Base-by-base conservation (phyloP, 2,329 filamentous ascomycete species). In the Aspergillus arachidicola region DNA sequence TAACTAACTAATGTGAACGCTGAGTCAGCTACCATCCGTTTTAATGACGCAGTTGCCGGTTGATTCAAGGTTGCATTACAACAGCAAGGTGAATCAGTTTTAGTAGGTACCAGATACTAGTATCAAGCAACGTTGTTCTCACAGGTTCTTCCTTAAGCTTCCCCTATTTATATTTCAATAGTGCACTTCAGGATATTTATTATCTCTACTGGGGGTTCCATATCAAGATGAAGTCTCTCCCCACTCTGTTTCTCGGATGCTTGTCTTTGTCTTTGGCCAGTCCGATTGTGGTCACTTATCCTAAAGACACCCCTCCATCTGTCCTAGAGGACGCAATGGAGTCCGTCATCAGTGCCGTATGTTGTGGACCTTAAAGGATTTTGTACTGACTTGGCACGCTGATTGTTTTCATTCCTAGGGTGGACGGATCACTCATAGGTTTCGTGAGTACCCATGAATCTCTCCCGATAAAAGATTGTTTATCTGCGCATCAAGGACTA, bases 371-470 rank as follows among this genome's bases (percentile, higher is more conserved):
- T 64, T 23, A 45, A 54, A 6, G 21, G 23, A 34, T 30, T 28
- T 7, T 41, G 43, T 54, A 36, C 6, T 19, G 38, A 60, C 12
- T 41, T 14, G 14, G 12, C 38, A n/a, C 32, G 26, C 48, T 55
- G 14, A 58, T 45, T 19, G 4, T 30, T 46, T 36, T 19, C 11
- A 38, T 55, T 45, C 58, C 2, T 69, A 86, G 82, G 84, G 91
- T 57, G 92, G 92, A 45, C 79, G 86, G 57, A 92, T 97, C 70
- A 95, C 91, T 26, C 92, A 96, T 80, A 86, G 89, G 72, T 95
- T 92, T 78, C 87, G 90, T 93, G 84, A 75, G 88, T 79, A 41
- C 62, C 66, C 46, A 67, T 64, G 53, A 19, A 28, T 59, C 16
- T 34, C 4, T 54, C 38, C 14, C 50, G n/a, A 11, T n/a, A 4